Conservation (phyloP, 2,329 filamentous ascomycete species). For the Ophiostoma ips region DNA sequence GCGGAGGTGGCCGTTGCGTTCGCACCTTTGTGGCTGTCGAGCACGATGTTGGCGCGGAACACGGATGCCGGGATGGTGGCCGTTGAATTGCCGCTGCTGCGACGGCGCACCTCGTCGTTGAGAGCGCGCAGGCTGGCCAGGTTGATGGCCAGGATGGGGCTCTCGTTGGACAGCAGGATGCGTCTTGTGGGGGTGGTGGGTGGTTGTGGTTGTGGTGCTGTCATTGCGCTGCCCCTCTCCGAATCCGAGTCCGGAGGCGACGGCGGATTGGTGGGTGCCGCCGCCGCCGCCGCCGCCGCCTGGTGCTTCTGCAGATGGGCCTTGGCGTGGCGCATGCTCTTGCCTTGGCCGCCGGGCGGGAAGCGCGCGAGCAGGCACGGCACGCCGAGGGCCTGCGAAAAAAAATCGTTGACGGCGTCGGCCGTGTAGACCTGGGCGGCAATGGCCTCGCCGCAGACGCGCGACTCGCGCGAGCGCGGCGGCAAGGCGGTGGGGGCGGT, state of each 20-base stretch:
- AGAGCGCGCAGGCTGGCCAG: constrained; percentile 64
- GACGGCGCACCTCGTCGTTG: constrained; percentile 53
- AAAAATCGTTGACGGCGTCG: constrained; percentile 55
- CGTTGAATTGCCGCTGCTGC: constrained; percentile 36
- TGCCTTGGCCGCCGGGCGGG: constrained; percentile 48
- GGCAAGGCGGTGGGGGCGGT: constrained; percentile 4
- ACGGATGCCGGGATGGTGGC: constrained; percentile 37
- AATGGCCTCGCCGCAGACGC: constrained; percentile 73
- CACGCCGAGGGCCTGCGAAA: constrained; percentile 59
- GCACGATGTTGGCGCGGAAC: constrained; percentile 80
- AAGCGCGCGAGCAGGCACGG: constrained; percentile 78
- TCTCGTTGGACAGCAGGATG: constrained; percentile 83
- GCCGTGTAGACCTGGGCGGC: constrained; percentile 57
- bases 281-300: constrained; percentile 19
- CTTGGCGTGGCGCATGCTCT: constrained; percentile 55
- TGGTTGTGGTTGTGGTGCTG: constrained; percentile 1
- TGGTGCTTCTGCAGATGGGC: constrained; percentile 51
- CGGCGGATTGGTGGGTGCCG: constrained; percentile 27
- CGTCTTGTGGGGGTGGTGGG: constrained; percentile 24
- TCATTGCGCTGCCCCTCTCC: constrained; percentile 22
- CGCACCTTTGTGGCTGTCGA: constrained; percentile 30
- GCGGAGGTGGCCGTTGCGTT: background rate
- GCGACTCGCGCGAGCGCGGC: constrained; percentile 37
- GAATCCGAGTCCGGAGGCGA: constrained; percentile 45
- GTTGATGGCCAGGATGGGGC: constrained; percentile 76